Conservation (phyloP, 2,329 filamentous ascomycete species). For the Hypoxylon sp. region DNA sequence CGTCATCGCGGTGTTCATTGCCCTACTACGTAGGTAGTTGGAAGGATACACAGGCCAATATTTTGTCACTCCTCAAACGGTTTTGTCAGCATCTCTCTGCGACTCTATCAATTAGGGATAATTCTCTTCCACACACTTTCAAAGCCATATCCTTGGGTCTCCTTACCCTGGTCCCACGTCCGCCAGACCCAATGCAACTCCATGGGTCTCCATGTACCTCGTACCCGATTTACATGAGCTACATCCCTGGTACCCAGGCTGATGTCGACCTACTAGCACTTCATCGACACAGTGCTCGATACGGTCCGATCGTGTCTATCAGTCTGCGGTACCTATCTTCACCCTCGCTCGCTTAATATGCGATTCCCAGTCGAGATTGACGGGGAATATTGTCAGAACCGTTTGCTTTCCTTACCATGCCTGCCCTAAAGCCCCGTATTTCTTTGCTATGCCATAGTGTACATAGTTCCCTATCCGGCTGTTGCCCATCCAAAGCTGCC, state of each 20-base stretch:
- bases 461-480: conserved; percentile 17
- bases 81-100: conserved; percentile 21
- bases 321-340: conserved; percentile 30
- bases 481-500: conserved; percentile 31
- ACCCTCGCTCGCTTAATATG: conserved; percentile 38
- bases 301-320: conserved; percentile 27
- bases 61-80: conserved; percentile 30
- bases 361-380: conserved; percentile 40
- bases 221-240: conserved; percentile 37
- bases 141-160: conserved; percentile 41
- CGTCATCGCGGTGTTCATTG: conserved; percentile 15
- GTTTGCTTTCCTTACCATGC: conserved; percentile 33
- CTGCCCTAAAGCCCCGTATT: conserved; percentile 42
- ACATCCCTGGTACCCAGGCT: conserved; percentile 31
- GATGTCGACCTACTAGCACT: conserved; percentile 22
- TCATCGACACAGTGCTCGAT: conserved; percentile 33
- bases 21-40: background rate
- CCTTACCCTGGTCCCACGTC: conserved; percentile 35
- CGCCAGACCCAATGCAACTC: conserved; percentile 32
- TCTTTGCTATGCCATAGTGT: conserved; percentile 24
- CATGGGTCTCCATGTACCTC: conserved; percentile 36
- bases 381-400: conserved; percentile 30
- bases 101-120: conserved; percentile 35
- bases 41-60: conserved; percentile 12
- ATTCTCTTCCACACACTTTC: conserved; percentile 35